Evolutionary conservation across 345 rosid genomes (phyloP).

Genomic region (Moricandia moricandioides): DNA sequence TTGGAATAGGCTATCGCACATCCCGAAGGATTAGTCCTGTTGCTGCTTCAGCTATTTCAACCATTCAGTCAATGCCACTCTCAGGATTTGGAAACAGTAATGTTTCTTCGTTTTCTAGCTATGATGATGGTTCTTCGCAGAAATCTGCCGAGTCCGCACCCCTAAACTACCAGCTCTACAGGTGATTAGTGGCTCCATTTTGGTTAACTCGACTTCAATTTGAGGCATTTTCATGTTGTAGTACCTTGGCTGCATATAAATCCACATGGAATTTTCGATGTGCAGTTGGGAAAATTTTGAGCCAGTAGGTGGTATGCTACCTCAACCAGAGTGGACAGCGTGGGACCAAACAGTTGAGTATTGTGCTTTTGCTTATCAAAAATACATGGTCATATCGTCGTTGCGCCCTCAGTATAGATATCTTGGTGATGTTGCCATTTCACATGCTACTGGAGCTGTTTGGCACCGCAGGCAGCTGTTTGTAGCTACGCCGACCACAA

Average conservation of each 20-base stretch:
- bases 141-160: constrained; percentile 77
- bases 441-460: constrained; percentile 94
- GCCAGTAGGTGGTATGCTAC: constrained; percentile 92
- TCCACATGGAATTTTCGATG: constrained; percentile 30
- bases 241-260: constrained; percentile 13
- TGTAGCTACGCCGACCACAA: constrained; percentile 94
- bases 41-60: constrained; percentile 91
- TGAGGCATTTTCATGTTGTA: neutral
- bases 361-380: constrained; percentile 94
- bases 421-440: constrained; percentile 94
- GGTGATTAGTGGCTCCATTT: constrained; percentile 47
- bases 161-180: constrained; percentile 88
- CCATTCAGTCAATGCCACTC: constrained; percentile 95
- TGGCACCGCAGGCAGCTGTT: constrained; percentile 98
- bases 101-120: constrained; percentile 68
- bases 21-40: constrained; percentile 83
- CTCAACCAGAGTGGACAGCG: constrained; percentile 99
- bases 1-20: constrained; percentile 93
- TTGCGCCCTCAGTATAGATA: constrained; percentile 95
- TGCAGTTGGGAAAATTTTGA: constrained; percentile 97
- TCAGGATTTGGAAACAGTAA: constrained; percentile 92
- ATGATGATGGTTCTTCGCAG: constrained; percentile 79
- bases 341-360: constrained; percentile 99
- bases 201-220: neutral
- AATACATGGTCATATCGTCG: constrained; percentile 86